Percentiles rank a stretch among this genome's conserved stretches.
These are phyloP conservation scores for Flammula alnicola DNA, from an alignment of 1,284 basidiomycete species.

Conservation along the genomic window DNA sequence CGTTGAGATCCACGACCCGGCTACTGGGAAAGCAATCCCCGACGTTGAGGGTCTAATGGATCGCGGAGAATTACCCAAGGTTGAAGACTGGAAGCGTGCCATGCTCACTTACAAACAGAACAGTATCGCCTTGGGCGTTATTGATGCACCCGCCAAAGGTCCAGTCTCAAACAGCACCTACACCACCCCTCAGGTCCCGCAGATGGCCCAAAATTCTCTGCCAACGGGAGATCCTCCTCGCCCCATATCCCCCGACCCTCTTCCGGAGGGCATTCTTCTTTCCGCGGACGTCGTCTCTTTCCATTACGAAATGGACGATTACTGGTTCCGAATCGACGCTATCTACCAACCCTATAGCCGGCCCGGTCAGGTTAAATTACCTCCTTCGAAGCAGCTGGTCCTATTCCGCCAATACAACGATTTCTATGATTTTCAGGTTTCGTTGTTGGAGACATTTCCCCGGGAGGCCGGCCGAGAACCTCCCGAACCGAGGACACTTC, in stretches of 20 bases:
- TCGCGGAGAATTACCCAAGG: conserved; percentile 85
- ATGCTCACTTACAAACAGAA: conserved; percentile 96
- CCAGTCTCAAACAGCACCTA: conserved; percentile 50
- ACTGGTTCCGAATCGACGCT: conserved; percentile 96
- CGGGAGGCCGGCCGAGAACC: conserved; percentile 83
- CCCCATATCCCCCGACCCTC: conserved; percentile 44
- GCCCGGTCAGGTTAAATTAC: conserved; percentile 54
- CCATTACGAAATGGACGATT: conserved; percentile 95
- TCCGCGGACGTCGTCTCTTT: conserved; percentile 94
- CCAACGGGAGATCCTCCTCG: conserved; percentile 36
- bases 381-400: conserved; percentile 80
- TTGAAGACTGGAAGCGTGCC: conserved; percentile 98
- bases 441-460: conserved; percentile 85
- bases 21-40: conserved; percentile 76
- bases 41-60: conserved; percentile 84
- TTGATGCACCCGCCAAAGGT: conserved; percentile 64
- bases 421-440: conserved; percentile 97
- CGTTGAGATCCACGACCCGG: conserved; percentile 93
- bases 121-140: conserved; percentile 91
- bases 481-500: conserved; percentile 75
- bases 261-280: conserved; percentile 85
- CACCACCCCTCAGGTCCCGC: conserved; percentile 25
- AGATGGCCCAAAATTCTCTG: conserved; percentile 24
- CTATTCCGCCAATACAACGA: conserved; percentile 97
- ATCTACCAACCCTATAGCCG: conserved; percentile 82